Evolutionary conservation across 1,139 yeast genomes (phyloP).

Genomic region (Kluyveromyces sp.): DNA sequence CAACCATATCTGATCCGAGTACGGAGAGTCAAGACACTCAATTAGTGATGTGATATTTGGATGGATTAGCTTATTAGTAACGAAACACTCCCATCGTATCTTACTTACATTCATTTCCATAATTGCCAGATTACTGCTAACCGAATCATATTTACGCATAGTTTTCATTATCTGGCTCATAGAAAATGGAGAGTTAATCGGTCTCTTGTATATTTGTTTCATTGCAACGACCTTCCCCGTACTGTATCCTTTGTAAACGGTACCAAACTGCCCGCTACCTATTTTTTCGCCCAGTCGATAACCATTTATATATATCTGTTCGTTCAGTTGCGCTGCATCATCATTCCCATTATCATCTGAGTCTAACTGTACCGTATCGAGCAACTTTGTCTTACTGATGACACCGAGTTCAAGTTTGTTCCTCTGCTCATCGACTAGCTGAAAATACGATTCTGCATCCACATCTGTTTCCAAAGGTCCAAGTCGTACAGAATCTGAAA

Average conservation of each 20-base stretch:
- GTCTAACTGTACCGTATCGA: not conserved
- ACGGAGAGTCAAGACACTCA: conserved; percentile 23
- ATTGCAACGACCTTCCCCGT: conserved; percentile 18
- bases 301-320: conserved; percentile 10
- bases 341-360: not conserved
- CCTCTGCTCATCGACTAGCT: conserved; percentile 1
- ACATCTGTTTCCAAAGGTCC: not conserved
- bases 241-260: conserved; percentile 30
- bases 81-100: conserved; percentile 28
- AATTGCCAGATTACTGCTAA: conserved; percentile 18
- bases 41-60: conserved; percentile 16
- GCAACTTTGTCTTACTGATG: not conserved
- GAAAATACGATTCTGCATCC: conserved; percentile 2
- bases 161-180: conserved; percentile 28
- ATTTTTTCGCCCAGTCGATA: conserved; percentile 20
- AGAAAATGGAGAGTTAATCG: conserved; percentile 21
- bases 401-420: conserved; percentile 2
- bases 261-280: conserved; percentile 40
- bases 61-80: conserved; percentile 14
- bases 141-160: conserved; percentile 17
- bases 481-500: not conserved
- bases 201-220: conserved; percentile 24
- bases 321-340: not conserved
- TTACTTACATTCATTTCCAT: conserved; percentile 25
- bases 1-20: conserved; percentile 24